Evolutionary conservation across 495 filamentous ascomycete species (phyloP), one percentile per base, ranked within the genome.

Genomic region (Hypoxylon fragiforme): DNA sequence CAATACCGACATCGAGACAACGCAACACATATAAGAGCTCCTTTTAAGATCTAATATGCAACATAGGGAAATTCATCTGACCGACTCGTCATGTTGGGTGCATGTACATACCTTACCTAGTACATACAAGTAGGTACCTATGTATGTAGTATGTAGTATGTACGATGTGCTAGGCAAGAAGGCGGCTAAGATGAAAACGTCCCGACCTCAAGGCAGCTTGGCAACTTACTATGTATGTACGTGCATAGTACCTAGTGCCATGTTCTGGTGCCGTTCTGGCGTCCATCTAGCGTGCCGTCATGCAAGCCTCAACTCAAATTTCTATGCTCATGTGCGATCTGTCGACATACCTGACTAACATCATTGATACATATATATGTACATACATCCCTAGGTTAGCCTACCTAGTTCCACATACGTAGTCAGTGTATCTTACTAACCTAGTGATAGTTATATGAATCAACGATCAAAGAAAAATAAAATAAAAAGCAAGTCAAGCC

Each of bases 41-140:
- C 51, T 61, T 55, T 24, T 55, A 61, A 51, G 50, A 28, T 28
- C 20, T 41, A 62, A 57, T 51, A 57, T 52, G 52, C 58, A 62
- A 57, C 34, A 13, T 47, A 52, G 52, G 52, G 51, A 62, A 48
- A 56, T 62, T 62, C 58, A 62, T 62, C 52, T 62, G 58, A 62
- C 58, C 43, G 45, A 57, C 42, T 53, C 26, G 43, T 57, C 48
- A 62, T 62, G 58, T 50, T 39, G 47, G 58, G 47, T 47, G 26
- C 38, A 56, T 39, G 52, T 50, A 51, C 30, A 15, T 22, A 36
- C 20, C 30, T 50, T 21, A 41, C 24, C 48, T 60, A 60, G 24
- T 28, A 28, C 24, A 28, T 28, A 28, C 24, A 28, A 47, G 19
- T 40, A 31, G 20, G 12, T 32, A 13, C 21, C n/a, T n/a, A n/a